Base-by-base conservation (phyloP, 192 early-diverging fungal genomes). In the Umbelopsis vinacea region DNA sequence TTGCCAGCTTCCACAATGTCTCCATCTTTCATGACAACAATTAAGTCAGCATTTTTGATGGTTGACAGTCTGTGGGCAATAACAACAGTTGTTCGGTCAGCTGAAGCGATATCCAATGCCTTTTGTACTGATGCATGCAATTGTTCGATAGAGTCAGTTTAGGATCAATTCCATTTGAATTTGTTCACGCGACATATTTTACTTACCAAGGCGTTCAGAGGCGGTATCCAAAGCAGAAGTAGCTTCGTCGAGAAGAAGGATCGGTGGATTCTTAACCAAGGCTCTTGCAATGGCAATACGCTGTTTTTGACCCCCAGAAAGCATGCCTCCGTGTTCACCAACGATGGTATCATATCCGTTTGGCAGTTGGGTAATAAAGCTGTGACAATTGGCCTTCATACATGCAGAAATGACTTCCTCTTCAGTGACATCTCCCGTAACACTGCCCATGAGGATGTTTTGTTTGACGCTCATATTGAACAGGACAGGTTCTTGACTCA, bases 261-360 rank as follows among this genome's bases (percentile, higher is more conserved):
- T 93, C 26, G 76, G 78, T 7, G 96, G 95, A 78, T 95, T 89
- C 74, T 93, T 93, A 46, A 96, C 86, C 54, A 97, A 84, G 10
- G 95, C 94, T 23, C 96, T 86, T 29, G 96, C 94, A 85, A 98
- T 97, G 63, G 95, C 94, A 74, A 97, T 94, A 70, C 97, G 90
- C 87, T 96, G 95, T 79, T 96, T 96, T 76, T 96, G 95, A n/a
- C 95, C 95, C 46, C 94, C 95, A 48, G 90, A 92, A 21, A 96
- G 74, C 63, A 84, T 76, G 54, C 92, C 85, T 22, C 89, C 90
- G 43, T 84, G 77, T 73, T 95, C 93, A 71, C 96, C 96, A 29
- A 96, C 92, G 43, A 77, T 75, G 7, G 94, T 96, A 53, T 93
- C 87, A 80, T 94, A 94, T 17, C 88, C 87, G 40, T 93, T 79